Evolutionary conservation across 2,329 filamentous ascomycete genomes (phyloP).

Genomic region (Exophiala xenobiotica): DNA sequence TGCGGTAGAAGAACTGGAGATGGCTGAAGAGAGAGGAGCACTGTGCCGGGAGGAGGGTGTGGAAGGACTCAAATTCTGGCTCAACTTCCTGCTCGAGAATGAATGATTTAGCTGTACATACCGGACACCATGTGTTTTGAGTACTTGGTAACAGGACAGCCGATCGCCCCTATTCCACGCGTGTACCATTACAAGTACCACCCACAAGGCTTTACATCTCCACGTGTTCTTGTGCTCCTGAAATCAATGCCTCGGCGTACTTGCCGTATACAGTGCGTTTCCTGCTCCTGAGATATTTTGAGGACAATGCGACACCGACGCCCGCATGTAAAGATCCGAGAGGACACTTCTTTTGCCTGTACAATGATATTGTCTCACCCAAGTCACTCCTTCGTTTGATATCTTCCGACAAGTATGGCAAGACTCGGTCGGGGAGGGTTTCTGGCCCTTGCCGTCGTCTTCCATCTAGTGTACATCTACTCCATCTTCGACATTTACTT

Average conservation of each 20-base stretch:
- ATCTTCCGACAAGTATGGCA: conserved; percentile 39
- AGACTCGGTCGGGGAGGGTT: conserved; percentile 74
- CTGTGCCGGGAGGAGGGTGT: conserved; percentile 89
- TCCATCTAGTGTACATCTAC: conserved; percentile 89
- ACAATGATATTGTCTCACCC: conserved; percentile 23
- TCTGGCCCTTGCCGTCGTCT: conserved; percentile 81
- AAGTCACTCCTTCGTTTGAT: conserved; percentile 28
- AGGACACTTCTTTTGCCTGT: not conserved
- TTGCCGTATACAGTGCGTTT: conserved; percentile 11
- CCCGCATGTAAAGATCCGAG: not conserved
- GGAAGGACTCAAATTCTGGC: conserved; percentile 90
- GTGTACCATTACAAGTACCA: not conserved
- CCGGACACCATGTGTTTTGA: not conserved
- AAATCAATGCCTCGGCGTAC: conserved; percentile 17
- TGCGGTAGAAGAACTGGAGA: conserved; percentile 90
- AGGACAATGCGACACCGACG: conserved; percentile 2
- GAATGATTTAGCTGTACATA: conserved; percentile 11
- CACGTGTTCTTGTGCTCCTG: conserved; percentile 6
- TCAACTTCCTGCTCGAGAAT: conserved; percentile 58
- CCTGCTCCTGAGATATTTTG: conserved; percentile 3
- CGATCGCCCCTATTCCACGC: not conserved
- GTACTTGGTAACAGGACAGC: not conserved
- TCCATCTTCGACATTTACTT: conserved; percentile 99
- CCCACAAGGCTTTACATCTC: not conserved
- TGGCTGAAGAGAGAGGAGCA: conserved; percentile 88